Base-by-base conservation (phyloP, 768 basidiomycete genomes). In the Chalciporus chontae region DNA sequence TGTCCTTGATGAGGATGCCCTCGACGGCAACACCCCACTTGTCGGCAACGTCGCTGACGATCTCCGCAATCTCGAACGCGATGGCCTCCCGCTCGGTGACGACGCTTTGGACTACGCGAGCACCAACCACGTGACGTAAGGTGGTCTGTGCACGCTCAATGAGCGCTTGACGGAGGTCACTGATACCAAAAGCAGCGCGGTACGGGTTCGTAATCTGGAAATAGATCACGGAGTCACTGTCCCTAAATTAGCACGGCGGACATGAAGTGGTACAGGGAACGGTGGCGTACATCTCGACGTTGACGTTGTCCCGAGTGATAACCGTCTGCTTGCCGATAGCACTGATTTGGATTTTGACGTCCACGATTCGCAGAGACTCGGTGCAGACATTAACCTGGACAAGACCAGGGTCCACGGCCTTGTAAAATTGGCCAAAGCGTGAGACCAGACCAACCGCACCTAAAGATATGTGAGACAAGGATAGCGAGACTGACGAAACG, bases 11-110 rank as follows among this genome's bases (percentile, higher is more conserved):
- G 65, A 96, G 83, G 71, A 98, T 94, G 45, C 90, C 90, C 68
- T 97, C 95, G 67, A 97, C 94, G 24, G 88, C 78, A 38, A 98
- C 95, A 67, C 95, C 95, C 95, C 95, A 97, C 67, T 91, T 91
- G 71, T 91, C 90, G 14, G 90, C 89, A 39, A 93, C 79, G 67
- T 93, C 88, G 23, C 87, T 89, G 26, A 97, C 92, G 50, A 96
- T 94, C 69, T 95, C 91, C 46, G 93, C 95, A 54, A 98, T 96
- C 70, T 98, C 94, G 62, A 88, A 86, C 9, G 94, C 94, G 56
- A 96, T 93, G 37, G 88, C 93, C 62, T 98, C 95, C 53, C 95
- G 90, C 71, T 98, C 95, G 3, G 94, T 95, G 53, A 98, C 91
- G 50, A 98, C 89, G 60, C 82, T 85, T 70, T 98, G 95, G n/a